phyloP scores from a whole-genome alignment of 2,329 filamentous ascomycete species.

The Nothopassalora personata region DNA sequence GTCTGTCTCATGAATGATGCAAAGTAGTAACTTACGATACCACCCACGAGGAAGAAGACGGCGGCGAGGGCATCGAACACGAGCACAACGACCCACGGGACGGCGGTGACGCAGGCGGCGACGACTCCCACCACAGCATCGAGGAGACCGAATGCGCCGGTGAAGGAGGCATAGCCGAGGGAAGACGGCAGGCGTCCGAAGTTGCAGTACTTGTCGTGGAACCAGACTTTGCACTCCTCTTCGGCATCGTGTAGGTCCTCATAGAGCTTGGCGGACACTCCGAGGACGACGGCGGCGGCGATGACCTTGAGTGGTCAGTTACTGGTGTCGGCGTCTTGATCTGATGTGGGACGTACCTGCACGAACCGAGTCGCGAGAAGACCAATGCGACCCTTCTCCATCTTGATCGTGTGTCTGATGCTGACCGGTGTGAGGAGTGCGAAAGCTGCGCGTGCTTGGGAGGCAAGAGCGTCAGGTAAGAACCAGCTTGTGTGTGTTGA shows the following conservation, averaged over 20 bases:
- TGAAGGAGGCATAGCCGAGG: constrained; percentile 10
- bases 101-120: constrained; percentile 7
- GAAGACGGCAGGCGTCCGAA: neutral
- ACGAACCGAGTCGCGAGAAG: neutral
- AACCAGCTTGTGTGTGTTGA: no score
- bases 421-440: no score
- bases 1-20: neutral
- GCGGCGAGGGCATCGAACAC: constrained; percentile 12
- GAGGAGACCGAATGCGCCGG: constrained; percentile 13
- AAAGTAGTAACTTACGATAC: constrained; percentile 6
- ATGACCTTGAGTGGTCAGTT: constrained; percentile 1
- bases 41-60: constrained; percentile 16
- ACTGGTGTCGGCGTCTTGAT: no score
- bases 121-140: constrained; percentile 11
- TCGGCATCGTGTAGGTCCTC: neutral
- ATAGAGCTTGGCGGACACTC: constrained; percentile 2
- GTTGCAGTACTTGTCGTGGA: neutral
- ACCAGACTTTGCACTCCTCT: neutral
- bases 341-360: neutral
- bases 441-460: no score
- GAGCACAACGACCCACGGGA: constrained; percentile 6
- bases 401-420: neutral
- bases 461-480: no score
- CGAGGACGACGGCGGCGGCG: constrained; percentile 12
- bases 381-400: neutral